A percentile compares a stretch with the other conserved stretches of the same genome.
These are phyloP conservation scores for Melampsora larici-populina DNA, from an alignment of 1,284 basidiomycete species.

Conservation along the genomic window DNA sequence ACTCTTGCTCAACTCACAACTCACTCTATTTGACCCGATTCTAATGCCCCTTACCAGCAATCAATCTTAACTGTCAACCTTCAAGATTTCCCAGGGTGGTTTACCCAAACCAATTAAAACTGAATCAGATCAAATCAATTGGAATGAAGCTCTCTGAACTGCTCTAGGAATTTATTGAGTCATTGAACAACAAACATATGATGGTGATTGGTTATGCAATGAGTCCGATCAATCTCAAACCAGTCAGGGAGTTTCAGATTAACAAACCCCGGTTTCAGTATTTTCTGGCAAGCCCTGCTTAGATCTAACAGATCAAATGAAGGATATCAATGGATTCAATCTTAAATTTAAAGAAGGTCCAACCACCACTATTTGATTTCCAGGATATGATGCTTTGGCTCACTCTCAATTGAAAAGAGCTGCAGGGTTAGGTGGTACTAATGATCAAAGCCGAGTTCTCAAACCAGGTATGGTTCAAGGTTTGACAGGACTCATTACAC, in stretches of 20 bases:
- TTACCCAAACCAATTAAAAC: conserved; percentile 22
- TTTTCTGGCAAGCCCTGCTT: neutral
- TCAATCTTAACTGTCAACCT: conserved; percentile 42
- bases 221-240: no score
- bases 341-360: conserved; percentile 21
- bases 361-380: neutral
- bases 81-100: neutral
- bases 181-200: conserved; percentile 40
- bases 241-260: neutral
- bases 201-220: conserved; percentile 9
- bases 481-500: conserved; percentile 76
- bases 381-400: neutral
- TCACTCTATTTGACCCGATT: neutral
- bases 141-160: conserved; percentile 26
- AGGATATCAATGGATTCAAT: conserved; percentile 28
- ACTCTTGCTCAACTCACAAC: conserved; percentile 2
- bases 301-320: conserved; percentile 33
- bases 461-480: conserved; percentile 58
- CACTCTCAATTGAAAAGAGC: conserved; percentile 1
- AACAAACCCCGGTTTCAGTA: neutral
- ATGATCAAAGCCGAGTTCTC: neutral
- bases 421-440: neutral
- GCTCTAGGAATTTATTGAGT: conserved; percentile 14
- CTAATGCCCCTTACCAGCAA: conserved; percentile 43
- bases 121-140: conserved; percentile 10